Percentiles rank a stretch among this genome's conserved stretches.
phyloP scores from a whole-genome alignment of 345 rosid species.

The Boechera stricta region DNA sequence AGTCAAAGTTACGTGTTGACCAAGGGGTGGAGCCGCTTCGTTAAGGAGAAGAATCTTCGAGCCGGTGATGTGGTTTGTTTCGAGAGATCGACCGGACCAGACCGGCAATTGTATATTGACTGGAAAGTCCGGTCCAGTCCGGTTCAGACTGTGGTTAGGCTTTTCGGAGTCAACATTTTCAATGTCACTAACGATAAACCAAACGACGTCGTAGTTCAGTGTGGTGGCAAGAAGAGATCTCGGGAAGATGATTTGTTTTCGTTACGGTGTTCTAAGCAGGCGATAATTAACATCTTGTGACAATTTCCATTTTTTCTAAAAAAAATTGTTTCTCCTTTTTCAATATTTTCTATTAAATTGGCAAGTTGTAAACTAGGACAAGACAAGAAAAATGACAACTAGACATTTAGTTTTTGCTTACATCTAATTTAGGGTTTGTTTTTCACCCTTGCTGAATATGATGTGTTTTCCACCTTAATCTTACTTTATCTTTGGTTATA shows the following conservation, averaged over 20 bases:
- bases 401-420: constrained; percentile 34
- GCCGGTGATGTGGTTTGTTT: constrained; percentile 87
- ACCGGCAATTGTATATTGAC: constrained; percentile 70
- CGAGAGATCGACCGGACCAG: constrained; percentile 78
- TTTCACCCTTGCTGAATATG: constrained; percentile 11
- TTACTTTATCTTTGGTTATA: background rate
- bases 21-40: constrained; percentile 95
- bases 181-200: constrained; percentile 50
- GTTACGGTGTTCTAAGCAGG: constrained; percentile 67
- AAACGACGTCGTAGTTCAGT: constrained; percentile 52
- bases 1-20: constrained; percentile 96
- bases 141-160: constrained; percentile 38
- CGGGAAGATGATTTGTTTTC: constrained; percentile 64
- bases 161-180: constrained; percentile 69
- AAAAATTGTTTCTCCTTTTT: background rate
- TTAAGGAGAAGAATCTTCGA: constrained; percentile 78
- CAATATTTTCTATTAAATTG: background rate
- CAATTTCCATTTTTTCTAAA: constrained; percentile 30
- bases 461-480: constrained; percentile 1
- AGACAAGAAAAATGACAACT: constrained; percentile 30
- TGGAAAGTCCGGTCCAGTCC: constrained; percentile 53
- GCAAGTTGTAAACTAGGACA: constrained; percentile 45
- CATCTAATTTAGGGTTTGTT: constrained; percentile 38
- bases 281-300: constrained; percentile 72
- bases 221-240: constrained; percentile 59